These are phyloP conservation scores for Herpotrichia juniperi DNA, from an alignment of 2,329 filamentous ascomycete species.

Conservation along the genomic window DNA sequence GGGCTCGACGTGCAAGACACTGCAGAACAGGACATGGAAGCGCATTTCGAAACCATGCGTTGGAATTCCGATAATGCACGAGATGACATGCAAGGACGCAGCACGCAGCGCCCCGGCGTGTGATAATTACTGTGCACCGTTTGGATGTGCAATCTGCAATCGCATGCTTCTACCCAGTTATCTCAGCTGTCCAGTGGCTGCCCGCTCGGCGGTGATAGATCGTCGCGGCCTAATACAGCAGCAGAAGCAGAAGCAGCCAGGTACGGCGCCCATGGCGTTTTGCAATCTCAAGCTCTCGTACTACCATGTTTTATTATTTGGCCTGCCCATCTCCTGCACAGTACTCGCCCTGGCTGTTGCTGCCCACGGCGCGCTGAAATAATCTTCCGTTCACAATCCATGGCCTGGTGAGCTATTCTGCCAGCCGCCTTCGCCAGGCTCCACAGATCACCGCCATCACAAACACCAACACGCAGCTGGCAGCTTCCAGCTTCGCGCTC, in stretches of 20 bases:
- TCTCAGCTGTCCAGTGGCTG: no score
- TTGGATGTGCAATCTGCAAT: no score
- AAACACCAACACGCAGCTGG: neutral
- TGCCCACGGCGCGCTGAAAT: conserved; percentile 16
- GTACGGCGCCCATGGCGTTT: no score
- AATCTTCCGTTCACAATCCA: conserved; percentile 42
- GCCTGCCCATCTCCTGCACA: neutral
- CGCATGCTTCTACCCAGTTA: no score
- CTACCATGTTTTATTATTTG: no score
- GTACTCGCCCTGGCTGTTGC: conserved; percentile 1
- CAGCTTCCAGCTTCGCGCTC: neutral
- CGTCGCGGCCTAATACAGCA: no score
- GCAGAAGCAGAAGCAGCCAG: no score
- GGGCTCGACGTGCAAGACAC: neutral
- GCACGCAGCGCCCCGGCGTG: no score
- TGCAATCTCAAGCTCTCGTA: no score
- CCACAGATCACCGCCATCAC: neutral
- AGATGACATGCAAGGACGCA: neutral
- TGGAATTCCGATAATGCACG: neutral
- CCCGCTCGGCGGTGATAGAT: no score
- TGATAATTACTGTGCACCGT: no score
- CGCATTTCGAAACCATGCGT: neutral
- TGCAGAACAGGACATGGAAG: neutral
- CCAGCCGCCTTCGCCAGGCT: conserved; percentile 1
- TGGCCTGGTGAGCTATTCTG: conserved; percentile 12